These are phyloP conservation scores for Heritiera fomes DNA, from an alignment of 345 rosid species.

Conservation along the genomic window DNA sequence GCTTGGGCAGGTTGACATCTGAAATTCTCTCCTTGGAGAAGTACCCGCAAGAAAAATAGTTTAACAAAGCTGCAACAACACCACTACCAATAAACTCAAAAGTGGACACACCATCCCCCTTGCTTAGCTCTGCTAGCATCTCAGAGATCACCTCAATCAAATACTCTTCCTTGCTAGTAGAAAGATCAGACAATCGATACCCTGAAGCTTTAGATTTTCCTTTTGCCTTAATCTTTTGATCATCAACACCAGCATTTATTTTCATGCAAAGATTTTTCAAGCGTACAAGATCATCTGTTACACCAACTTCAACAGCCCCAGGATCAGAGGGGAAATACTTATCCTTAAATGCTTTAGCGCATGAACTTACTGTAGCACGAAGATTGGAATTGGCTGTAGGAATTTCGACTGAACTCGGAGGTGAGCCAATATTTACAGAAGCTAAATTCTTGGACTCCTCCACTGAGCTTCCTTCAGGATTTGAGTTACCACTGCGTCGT, in stretches of 20 bases:
- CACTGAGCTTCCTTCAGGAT: conserved; percentile 58
- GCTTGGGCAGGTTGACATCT: conserved; percentile 71
- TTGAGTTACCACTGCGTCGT: conserved; percentile 70
- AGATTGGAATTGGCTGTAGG: conserved; percentile 68
- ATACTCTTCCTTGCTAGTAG: conserved; percentile 77
- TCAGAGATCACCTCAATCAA: conserved; percentile 78
- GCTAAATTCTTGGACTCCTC: conserved; percentile 67
- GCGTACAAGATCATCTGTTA: conserved; percentile 87
- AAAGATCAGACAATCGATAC: conserved; percentile 49
- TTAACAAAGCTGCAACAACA: conserved; percentile 88
- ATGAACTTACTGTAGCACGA: conserved; percentile 68
- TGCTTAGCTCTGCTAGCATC: conserved; percentile 80
- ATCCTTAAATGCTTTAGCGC: conserved; percentile 89
- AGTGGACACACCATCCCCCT: conserved; percentile 98
- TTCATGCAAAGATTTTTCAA: conserved; percentile 82
- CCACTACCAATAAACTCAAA: conserved; percentile 99
- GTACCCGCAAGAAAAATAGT: conserved; percentile 87
- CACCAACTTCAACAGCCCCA: conserved; percentile 80
- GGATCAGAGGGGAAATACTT: conserved; percentile 79
- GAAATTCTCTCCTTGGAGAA: conserved; percentile 84
- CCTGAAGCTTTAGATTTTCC: conserved; percentile 86
- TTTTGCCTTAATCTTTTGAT: conserved; percentile 79
- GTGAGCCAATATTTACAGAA: conserved; percentile 58
- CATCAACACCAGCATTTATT: conserved; percentile 72
- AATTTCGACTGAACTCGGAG: conserved; percentile 62